These are phyloP conservation scores for Chlorella ohadii DNA, from an alignment of 139 green algal species.

Conservation along the genomic window DNA sequence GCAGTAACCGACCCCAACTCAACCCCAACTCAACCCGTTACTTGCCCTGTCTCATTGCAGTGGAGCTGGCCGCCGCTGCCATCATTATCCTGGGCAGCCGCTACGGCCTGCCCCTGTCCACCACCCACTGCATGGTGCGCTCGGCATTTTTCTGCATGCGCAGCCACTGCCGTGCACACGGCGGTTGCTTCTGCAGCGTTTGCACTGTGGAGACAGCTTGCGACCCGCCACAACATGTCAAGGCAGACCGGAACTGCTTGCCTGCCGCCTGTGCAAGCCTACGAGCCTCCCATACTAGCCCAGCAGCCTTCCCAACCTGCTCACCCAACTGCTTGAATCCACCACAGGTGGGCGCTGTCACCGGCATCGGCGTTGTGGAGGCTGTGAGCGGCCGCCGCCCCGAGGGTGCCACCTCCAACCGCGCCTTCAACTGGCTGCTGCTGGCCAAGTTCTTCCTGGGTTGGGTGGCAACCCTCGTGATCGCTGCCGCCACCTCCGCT, in stretches of 20 bases:
- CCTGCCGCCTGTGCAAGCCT: background rate
- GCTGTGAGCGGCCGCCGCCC: constrained; percentile 18
- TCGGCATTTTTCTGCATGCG: too few relatives aligned
- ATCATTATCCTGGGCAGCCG: constrained; percentile 67
- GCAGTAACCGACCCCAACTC: too few relatives aligned
- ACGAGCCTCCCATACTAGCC: too few relatives aligned
- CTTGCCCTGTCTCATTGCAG: constrained; percentile 33
- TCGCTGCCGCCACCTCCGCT: constrained; percentile 38
- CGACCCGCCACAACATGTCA: too few relatives aligned
- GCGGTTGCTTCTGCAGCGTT: too few relatives aligned
- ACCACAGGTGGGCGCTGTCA: constrained; percentile 60
- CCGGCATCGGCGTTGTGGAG: constrained; percentile 68
- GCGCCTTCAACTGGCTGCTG: constrained; percentile 61
- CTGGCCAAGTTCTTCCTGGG: constrained; percentile 35
- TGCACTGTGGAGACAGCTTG: too few relatives aligned
- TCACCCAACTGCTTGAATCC: too few relatives aligned
- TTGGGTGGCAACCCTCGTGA: constrained; percentile 42
- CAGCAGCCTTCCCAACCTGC: too few relatives aligned
- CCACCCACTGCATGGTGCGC: constrained; percentile 62
- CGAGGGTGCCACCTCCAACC: background rate
- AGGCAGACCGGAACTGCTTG: background rate
- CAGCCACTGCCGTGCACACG: too few relatives aligned
- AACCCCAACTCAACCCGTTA: background rate
- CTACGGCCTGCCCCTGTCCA: constrained; percentile 75
- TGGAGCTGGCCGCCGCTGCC: constrained; percentile 70